Base-by-base conservation (phyloP, 768 basidiomycete genomes). In the Lactarius tabidus region DNA sequence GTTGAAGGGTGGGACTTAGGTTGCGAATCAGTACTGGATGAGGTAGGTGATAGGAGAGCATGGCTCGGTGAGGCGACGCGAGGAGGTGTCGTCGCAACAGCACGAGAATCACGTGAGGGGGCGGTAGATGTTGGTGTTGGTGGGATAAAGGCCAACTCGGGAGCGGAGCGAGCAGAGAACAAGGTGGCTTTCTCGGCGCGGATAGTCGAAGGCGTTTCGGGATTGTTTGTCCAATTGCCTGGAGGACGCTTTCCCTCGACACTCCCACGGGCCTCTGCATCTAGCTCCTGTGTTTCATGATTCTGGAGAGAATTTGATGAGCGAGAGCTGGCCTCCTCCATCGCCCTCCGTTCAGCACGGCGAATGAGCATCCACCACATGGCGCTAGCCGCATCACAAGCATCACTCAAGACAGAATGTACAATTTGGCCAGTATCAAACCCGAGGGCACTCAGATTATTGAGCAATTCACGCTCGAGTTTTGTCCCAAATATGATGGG, bases 301-400 rank as follows among this genome's bases (percentile, higher is more conserved):
- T 56, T 41, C 53, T 38, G 53, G 52, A 59, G 57, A 67, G 64
- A 31, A 64, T 45, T n/a, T 57, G 53, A 31, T 43, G 54, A 41
- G 67, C 35, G 64, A 28, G 56, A 52, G 67, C 67, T 23, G 8
- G 56, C 76, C 45, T 81, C 80, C 52, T 77, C 79, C 26, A 80
- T 31, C 12, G 79, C 80, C 53, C 80, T 83, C 76, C 85, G 79
- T 84, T 82, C 94, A 23, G 86, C 84, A 71, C 87, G 95, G 74
- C 87, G 84, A 74, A 87, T 89, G 57, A 98, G 79, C 84, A 96
- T 92, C 97, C 97, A 99, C 95, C 95, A 99, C 9, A 93, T 77
- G 1, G 95, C 93, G 10, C 93, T 90, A 15, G 90, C 83, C 0
- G 91, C 84, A 75, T 99, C 96, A 71, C 96, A 99, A 0, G 96